Evolutionary conservation across 768 basidiomycete genomes (phyloP).

Genomic region (Leccinum ochraceum): DNA sequence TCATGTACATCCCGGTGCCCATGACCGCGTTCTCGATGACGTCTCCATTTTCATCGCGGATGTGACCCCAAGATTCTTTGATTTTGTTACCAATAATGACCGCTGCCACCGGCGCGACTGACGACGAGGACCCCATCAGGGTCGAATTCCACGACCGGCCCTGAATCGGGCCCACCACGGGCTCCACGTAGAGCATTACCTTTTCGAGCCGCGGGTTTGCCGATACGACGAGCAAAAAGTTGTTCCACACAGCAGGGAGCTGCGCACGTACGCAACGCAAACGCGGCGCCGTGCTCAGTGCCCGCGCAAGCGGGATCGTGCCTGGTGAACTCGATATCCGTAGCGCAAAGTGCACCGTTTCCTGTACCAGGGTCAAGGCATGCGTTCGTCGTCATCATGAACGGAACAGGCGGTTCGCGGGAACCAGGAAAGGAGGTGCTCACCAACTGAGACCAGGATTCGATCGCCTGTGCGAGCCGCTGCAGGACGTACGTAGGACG

Average conservation of each 20-base stretch:
- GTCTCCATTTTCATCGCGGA: constrained; percentile 13
- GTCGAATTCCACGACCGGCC: neutral
- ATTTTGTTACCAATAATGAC: neutral
- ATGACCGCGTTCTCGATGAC: constrained; percentile 37
- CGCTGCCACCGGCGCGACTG: neutral
- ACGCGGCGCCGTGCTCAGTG: constrained; percentile 41
- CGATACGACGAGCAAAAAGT: constrained; percentile 49
- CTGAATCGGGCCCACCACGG: constrained; percentile 14
- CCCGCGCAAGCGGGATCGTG: constrained; percentile 33
- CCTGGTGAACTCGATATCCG: constrained; percentile 46
- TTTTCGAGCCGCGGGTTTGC: constrained; percentile 49
- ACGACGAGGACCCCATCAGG: neutral
- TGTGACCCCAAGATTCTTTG: neutral
- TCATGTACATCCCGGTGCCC: constrained; percentile 57
- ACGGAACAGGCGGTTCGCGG: neutral
- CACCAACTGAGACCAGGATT: constrained; percentile 49
- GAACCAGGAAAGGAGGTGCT: constrained; percentile 21
- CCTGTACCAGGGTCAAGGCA: constrained; percentile 33
- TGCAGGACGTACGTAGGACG: constrained; percentile 46
- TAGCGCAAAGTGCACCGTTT: constrained; percentile 54
- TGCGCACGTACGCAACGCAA: constrained; percentile 54
- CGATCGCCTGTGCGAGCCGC: constrained; percentile 47
- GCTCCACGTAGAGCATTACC: constrained; percentile 40
- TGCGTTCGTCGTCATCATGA: constrained; percentile 3
- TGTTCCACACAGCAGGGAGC: constrained; percentile 61